Conservation (phyloP, 1,284 basidiomycete species). For the Ustilago sp. region DNA sequence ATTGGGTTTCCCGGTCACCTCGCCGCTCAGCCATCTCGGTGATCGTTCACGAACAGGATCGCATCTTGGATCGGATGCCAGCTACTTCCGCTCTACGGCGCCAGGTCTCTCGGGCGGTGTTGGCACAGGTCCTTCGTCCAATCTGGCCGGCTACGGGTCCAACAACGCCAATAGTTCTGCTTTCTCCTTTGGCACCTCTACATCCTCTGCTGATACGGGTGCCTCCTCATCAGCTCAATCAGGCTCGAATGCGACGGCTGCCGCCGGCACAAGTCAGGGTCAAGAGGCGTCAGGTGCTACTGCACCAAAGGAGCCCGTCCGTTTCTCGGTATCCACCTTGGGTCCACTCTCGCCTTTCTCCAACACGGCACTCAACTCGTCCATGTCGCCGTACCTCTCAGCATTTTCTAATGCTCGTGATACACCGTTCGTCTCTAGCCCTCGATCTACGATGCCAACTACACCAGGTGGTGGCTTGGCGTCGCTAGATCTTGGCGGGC, state of each 20-base stretch:
- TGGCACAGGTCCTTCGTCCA: conserved; percentile 21
- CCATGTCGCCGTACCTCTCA: conserved; percentile 67
- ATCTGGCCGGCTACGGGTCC: conserved; percentile 20
- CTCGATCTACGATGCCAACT: conserved; percentile 40
- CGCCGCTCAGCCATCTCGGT: conserved; percentile 47
- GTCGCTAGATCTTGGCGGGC: conserved; percentile 46
- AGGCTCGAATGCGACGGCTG: conserved; percentile 23
- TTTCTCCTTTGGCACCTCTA: conserved; percentile 45
- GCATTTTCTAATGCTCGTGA: conserved; percentile 68
- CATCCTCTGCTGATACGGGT: conserved; percentile 29
- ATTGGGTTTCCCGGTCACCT: conserved; percentile 48
- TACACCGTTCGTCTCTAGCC: conserved; percentile 64
- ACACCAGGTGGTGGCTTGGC: conserved; percentile 36
- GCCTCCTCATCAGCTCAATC: conserved; percentile 31
- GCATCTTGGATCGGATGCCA: conserved; percentile 38
- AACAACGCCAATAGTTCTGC: conserved; percentile 40
- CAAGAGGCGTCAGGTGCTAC: conserved; percentile 36
- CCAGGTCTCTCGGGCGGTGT: conserved; percentile 38
- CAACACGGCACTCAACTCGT: conserved; percentile 63
- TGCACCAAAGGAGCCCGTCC: conserved; percentile 59
- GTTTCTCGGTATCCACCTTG: conserved; percentile 57
- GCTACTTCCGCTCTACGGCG: conserved; percentile 51
- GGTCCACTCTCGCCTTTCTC: conserved; percentile 66
- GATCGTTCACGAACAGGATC: conserved; percentile 37
- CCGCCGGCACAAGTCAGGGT: conserved; percentile 28